Percentiles rank a stretch among this genome's conserved stretches.
Evolutionary conservation across 352 stramenopile genomes (phyloP).

Genomic region (Pythium aristosporum): DNA sequence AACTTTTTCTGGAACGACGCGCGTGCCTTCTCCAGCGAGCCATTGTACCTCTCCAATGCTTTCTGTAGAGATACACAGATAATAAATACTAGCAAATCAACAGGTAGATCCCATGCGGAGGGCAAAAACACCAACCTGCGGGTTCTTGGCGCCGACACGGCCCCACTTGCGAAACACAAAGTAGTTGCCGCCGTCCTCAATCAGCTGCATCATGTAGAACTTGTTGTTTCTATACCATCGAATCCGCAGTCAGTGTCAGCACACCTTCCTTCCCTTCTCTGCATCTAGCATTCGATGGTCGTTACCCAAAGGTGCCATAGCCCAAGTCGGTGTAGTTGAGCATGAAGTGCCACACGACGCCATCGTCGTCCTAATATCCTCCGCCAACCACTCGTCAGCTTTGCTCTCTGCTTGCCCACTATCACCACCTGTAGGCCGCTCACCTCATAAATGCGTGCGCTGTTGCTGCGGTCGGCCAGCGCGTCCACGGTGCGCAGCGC

Average conservation of each 20-base stretch:
- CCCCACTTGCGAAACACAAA: conserved; percentile 73
- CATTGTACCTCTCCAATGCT: conserved; percentile 23
- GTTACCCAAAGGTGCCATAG: conserved; percentile 50
- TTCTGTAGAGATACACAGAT: conserved; percentile 3
- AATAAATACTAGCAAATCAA: background rate
- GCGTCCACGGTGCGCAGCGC: conserved; percentile 29
- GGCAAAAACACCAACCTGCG: too few species aligned
- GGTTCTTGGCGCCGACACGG: conserved; percentile 62
- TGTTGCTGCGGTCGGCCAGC: conserved; percentile 20
- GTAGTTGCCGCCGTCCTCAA: conserved; percentile 42
- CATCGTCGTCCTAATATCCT: conserved; percentile 38
- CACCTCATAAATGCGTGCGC: conserved; percentile 26
- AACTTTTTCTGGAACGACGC: conserved; percentile 65
- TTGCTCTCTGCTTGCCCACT: background rate
- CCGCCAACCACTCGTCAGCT: background rate
- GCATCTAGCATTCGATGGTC: background rate
- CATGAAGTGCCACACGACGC: conserved; percentile 66
- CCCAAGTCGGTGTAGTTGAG: conserved; percentile 66
- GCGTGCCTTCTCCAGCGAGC: conserved; percentile 52
- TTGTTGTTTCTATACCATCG: conserved; percentile 62
- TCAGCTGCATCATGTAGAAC: conserved; percentile 74
- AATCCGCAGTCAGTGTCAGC: background rate
- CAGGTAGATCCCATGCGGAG: too few species aligned
- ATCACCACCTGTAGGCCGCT: background rate
- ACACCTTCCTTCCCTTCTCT: background rate